Evolutionary conservation across 2,329 filamentous ascomycete species (phyloP), one percentile per base, ranked within the genome.

Genomic region (Microsporum canis): DNA sequence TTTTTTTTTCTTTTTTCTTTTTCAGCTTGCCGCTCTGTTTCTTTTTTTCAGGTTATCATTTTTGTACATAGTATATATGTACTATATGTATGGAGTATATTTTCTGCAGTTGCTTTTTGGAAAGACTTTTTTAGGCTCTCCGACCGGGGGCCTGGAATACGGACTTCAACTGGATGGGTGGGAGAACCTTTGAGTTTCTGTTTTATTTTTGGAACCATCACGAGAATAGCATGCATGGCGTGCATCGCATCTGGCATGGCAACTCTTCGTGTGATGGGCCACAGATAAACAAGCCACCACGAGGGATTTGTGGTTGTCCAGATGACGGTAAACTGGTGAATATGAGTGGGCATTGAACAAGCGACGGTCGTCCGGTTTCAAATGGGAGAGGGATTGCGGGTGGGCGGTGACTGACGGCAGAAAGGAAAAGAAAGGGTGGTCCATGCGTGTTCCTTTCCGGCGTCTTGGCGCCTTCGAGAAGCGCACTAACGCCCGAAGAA

Each of bases 1-100:
- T 59, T 17, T 33, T 49, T 3, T 38, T 59, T n/a, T 51, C 34
- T 59, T 59, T 59, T 34, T 59, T 43, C 10, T 59, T 36, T 34
- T 36, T 36, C 39, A 29, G 12, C 39, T 58, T 29, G 3, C 27
- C 36, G 27, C 56, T 41, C 12, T 14, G n/a, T 27, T 49, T 62
- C 62, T 49, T 43, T 53, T 58, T 34, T 33, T 3, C 12, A 12
- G 17, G 39, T 12, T 43, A 14, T 53, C 58, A 60, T 51, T 49
- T 59, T 60, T 60, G 17, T 62, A 59, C 57, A 58, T 55, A 63
- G 59, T 62, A 62, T 66, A 60, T 41, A n/a, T 17, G 10, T 14
- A 41, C 10, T 41, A 2, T 12, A 17, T 3, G 39, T 43, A 43
- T 43, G 4, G 14, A n/a, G 14, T 49, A 23, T 10, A 31, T 3